Percentiles rank a stretch among this genome's conserved stretches.
phyloP scores from a whole-genome alignment of 768 basidiomycete species.

The Amanita thiersii region DNA sequence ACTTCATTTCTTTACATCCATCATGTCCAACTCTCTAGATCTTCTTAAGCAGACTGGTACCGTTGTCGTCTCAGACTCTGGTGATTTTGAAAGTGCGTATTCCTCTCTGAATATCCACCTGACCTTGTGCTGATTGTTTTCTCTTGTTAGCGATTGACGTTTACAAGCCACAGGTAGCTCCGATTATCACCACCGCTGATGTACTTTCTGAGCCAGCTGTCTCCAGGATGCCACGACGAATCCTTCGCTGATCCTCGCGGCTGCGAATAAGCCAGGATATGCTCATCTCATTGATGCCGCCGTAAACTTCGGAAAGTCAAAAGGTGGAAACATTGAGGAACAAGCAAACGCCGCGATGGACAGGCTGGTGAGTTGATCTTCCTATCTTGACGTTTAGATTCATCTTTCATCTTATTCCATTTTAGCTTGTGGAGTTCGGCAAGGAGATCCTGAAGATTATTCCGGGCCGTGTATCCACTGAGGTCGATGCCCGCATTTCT shows the following conservation, averaged over 20 bases:
- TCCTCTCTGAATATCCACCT: not conserved
- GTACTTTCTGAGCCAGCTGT: conserved; percentile 6
- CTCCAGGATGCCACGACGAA: conserved; percentile 94
- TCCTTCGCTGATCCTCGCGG: conserved; percentile 90
- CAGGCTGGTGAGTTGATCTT: conserved; percentile 58
- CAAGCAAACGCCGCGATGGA: conserved; percentile 80
- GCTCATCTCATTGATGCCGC: conserved; percentile 71
- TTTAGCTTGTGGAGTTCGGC: conserved; percentile 93
- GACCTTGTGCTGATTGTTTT: conserved; percentile 15
- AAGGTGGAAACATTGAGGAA: conserved; percentile 69
- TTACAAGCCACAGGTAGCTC: conserved; percentile 83
- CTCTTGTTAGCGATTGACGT: conserved; percentile 70
- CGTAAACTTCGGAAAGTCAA: conserved; percentile 65
- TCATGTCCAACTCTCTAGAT: conserved; percentile 77
- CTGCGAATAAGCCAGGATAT: conserved; percentile 86
- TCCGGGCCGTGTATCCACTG: conserved; percentile 97
- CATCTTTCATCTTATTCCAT: not conserved
- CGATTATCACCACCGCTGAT: not conserved
- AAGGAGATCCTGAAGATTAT: conserved; percentile 92
- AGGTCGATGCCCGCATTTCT: conserved; percentile 96
- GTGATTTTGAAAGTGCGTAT: conserved; percentile 78
- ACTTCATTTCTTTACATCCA: conserved; percentile 20
- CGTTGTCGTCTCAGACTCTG: conserved; percentile 95
- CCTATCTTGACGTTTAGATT: not conserved
- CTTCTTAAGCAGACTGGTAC: conserved; percentile 88